Evolutionary conservation across 345 rosid species (phyloP).

Genomic region (Sapria himalayana): DNA sequence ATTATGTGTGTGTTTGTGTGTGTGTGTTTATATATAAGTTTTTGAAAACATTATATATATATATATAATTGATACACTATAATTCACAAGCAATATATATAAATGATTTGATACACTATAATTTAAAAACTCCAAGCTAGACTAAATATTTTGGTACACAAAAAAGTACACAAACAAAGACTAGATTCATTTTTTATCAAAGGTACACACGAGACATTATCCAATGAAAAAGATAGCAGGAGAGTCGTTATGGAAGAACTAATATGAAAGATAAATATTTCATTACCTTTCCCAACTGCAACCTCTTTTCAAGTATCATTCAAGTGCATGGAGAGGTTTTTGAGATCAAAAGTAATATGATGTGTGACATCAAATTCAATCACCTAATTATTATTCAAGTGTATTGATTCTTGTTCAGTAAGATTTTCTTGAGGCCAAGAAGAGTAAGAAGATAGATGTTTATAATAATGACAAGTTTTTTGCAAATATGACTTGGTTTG

Average conservation of each 20-base stretch:
- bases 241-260: neutral
- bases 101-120: too few relatives aligned
- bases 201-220: neutral
- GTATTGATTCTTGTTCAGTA: neutral
- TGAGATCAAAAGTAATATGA: neutral
- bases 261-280: neutral
- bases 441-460: neutral
- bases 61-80: too few relatives aligned
- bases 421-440: neutral
- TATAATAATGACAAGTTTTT: neutral
- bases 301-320: neutral
- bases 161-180: neutral
- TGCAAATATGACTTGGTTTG: too few relatives aligned
- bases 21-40: too few relatives aligned
- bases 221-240: neutral
- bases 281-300: too few relatives aligned
- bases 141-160: too few relatives aligned
- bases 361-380: neutral
- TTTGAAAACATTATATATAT: too few relatives aligned
- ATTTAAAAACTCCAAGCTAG: too few relatives aligned
- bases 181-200: neutral
- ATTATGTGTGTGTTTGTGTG: too few relatives aligned
- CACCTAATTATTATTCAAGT: neutral
- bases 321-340: neutral
- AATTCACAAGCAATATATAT: too few relatives aligned